phyloP scores from a whole-genome alignment of 2,329 filamentous ascomycete genomes.

The Corynespora cassiicola region DNA sequence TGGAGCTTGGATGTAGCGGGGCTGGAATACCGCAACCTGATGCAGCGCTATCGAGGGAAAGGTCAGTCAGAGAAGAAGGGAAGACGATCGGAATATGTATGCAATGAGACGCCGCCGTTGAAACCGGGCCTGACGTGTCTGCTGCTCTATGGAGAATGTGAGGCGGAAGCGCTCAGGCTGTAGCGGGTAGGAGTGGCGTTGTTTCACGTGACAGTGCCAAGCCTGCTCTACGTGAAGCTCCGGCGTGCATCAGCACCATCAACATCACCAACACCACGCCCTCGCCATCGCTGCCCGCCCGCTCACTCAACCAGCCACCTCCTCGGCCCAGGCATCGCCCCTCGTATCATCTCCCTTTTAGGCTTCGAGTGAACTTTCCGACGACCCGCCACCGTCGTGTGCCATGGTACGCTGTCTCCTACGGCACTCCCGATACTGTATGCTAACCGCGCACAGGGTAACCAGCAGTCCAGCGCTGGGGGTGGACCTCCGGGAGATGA shows the following conservation, averaged over 20 bases:
- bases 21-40: too few relatives aligned
- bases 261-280: conserved; percentile 39
- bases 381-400: conserved; percentile 15
- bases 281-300: conserved; percentile 22
- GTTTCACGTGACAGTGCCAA: conserved; percentile 22
- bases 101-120: too few relatives aligned
- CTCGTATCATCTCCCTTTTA: not conserved
- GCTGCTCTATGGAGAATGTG: conserved; percentile 32
- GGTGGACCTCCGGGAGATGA: conserved; percentile 73
- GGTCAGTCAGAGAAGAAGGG: conserved; percentile 1
- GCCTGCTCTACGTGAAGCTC: conserved; percentile 23
- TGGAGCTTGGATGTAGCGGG: conserved; percentile 19
- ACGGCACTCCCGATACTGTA: conserved; percentile 34
- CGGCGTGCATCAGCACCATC: conserved; percentile 30
- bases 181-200: conserved; percentile 30
- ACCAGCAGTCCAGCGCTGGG: conserved; percentile 87
- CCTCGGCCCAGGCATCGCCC: not conserved
- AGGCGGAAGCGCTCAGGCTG: conserved; percentile 26
- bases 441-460: conserved; percentile 65
- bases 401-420: conserved; percentile 40
- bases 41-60: too few relatives aligned
- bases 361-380: not conserved
- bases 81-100: too few relatives aligned
- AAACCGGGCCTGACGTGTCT: conserved; percentile 40
- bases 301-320: conserved; percentile 14